These are phyloP conservation scores for Kuraishia floccosa DNA, from an alignment of 805 yeast species.

Conservation along the genomic window DNA sequence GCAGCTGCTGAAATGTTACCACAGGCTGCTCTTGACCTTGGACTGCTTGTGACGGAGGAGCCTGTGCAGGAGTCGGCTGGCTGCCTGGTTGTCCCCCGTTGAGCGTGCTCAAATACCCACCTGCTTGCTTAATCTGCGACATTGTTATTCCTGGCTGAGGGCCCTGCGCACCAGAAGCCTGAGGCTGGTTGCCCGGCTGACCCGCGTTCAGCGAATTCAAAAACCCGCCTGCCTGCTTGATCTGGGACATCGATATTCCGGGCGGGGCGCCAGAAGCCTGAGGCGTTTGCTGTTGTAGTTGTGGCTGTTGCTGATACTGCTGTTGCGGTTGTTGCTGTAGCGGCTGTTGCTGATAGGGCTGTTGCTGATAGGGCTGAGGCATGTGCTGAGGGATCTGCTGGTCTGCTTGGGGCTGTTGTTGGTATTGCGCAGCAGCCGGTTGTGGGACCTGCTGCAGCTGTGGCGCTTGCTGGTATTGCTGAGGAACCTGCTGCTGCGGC, in stretches of 20 bases:
- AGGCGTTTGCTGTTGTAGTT: conserved; percentile 11
- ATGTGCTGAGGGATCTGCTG: conserved; percentile 6
- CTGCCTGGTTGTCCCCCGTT: neutral
- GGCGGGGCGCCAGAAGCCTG: conserved; percentile 5
- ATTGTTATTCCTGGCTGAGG: conserved; percentile 8
- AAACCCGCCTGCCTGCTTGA: conserved; percentile 8
- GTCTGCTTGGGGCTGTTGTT: conserved; percentile 8
- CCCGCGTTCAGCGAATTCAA: conserved; percentile 2
- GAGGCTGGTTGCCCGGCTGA: conserved; percentile 4
- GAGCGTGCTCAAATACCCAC: conserved; percentile 5
- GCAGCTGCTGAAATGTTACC: conserved; percentile 4
- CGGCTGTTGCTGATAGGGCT: conserved; percentile 3
- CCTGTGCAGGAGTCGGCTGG: conserved; percentile 7
- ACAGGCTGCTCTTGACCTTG: conserved; percentile 8
- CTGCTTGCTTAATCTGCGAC: conserved; percentile 8
- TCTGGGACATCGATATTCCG: conserved; percentile 6
- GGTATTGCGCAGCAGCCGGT: conserved; percentile 7
- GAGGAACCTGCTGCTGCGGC: conserved; percentile 2
- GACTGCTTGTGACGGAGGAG: conserved; percentile 5
- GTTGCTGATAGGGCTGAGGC: conserved; percentile 3
- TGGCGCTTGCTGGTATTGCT: conserved; percentile 1
- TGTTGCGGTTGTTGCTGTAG: conserved; percentile 9
- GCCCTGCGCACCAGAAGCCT: conserved; percentile 7
- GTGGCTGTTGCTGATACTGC: conserved; percentile 11
- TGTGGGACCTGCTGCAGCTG: conserved; percentile 4